Conservation (phyloP, 805 yeast genomes). For the Saccharomycopsis amapae region DNA sequence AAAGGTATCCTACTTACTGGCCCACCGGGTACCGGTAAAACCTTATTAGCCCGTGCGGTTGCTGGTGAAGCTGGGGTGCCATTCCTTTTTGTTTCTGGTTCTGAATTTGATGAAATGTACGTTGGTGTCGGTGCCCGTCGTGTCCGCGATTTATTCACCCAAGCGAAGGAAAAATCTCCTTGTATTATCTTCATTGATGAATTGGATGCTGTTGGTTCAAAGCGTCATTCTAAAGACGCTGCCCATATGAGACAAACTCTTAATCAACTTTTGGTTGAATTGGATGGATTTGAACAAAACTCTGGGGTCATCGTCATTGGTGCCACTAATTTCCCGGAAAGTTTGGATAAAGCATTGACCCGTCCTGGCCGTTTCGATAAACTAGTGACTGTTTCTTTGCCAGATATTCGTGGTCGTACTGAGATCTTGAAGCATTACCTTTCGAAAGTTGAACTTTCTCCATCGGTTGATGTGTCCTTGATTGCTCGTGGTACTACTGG, state of each 20-base stretch:
- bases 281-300: slow-evolving; percentile 91
- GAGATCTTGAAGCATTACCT: slow-evolving; percentile 89
- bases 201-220: slow-evolving; percentile 97
- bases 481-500: slow-evolving; percentile 98
- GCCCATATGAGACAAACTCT: slow-evolving; percentile 97
- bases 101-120: slow-evolving; percentile 95
- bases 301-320: slow-evolving; percentile 94
- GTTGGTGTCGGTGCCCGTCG: slow-evolving; percentile 99
- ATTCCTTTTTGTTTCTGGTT: slow-evolving; percentile 96
- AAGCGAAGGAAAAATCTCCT: slow-evolving; percentile 93
- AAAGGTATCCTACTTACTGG: slow-evolving; percentile 96
- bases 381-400: slow-evolving; percentile 88
- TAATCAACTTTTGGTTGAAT: slow-evolving; percentile 89
- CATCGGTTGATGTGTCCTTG: slow-evolving; percentile 79
- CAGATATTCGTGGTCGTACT: slow-evolving; percentile 95
- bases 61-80: slow-evolving; percentile 99
- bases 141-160: slow-evolving; percentile 86
- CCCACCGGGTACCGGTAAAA: slow-evolving; percentile 99
- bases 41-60: slow-evolving; percentile 92
- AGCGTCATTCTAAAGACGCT: slow-evolving; percentile 94
- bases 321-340: slow-evolving; percentile 97
- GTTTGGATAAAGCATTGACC: slow-evolving; percentile 92
- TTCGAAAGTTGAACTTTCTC: slow-evolving; percentile 80
- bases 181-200: slow-evolving; percentile 97
- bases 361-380: slow-evolving; percentile 98